Base-by-base conservation (phyloP, 768 basidiomycete genomes). In the Macrolepiota albuminosa region DNA sequence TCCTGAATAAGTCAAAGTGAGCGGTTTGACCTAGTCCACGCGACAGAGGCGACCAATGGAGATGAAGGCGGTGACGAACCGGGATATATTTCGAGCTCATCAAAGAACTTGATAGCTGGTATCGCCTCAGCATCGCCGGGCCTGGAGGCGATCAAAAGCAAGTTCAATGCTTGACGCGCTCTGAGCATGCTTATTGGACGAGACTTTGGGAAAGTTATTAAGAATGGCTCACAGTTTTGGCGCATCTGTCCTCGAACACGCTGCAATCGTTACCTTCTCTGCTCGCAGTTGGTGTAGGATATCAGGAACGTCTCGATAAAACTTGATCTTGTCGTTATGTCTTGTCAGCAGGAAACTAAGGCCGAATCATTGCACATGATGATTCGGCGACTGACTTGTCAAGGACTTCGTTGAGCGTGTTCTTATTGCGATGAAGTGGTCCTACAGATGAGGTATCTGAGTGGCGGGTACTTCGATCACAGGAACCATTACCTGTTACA, bases 301-400 rank as follows among this genome's bases (percentile, higher is more conserved):
- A 21, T 78, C 73, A 0, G 92, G 84, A 0, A 95, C 90, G 58
- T 95, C 87, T 42, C 75, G 72, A 71, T 91, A 96, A 71, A 96
- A 92, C 3, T 78, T 76, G 45, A 95, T 82, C 26, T 68, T 69
- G 36, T 82, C 71, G 40, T 81, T 80, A 58, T 86, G 73, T 62
- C 86, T 88, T 39, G 58, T 78, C 54, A 29, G 11, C 0, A 18
- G 14, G 34, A 53, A 56, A 24, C 31, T 24, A 3, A 34, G 33
- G 21, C 26, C 16, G 29, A 26, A 26, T 37, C 16, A 2, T 6
- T 13, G 26, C 21, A 36, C 24, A 6, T 37, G n/a, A 45, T 13
- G 6, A 40, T 42, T 33, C 29, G 13, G 11, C 13, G 11, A 60
- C 73, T 26, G 56, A 80, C 80, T 70, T 77, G 66, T 88, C 86